Evolutionary conservation across 768 basidiomycete species (phyloP), one percentile per base, ranked within the genome.

Genomic region (Termitomyces sp.): DNA sequence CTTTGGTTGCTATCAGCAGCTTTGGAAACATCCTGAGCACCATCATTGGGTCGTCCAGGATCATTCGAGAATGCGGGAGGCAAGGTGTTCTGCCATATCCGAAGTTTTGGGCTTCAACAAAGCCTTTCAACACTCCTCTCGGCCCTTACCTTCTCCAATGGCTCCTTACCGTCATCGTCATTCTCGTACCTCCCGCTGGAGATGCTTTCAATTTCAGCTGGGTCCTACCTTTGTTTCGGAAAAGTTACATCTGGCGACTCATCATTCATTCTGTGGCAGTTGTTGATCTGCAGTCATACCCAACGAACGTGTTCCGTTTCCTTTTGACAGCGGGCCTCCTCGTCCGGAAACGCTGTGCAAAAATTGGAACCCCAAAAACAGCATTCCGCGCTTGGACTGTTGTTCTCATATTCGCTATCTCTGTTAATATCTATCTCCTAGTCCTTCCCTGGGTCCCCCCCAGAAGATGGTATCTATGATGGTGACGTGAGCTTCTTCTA

Each of bases 1-100:
- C 76, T 16, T 72, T 76, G 50, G 70, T 80, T 20, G 77, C 75
- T 12, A 67, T 80, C 24, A 77, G 72, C 50, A 75, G 77, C 38
- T 72, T 79, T 39, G 77, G 79, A 4, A 81, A 77, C 57, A 63
- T 81, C 28, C 61, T 78, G 0, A 69, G 74, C 7, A 68, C 35
- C 44, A 56, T 63, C 9, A 65, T 65, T 8, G 65, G 62, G 1
- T 74, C 79, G 40, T 74, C 80, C 6, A 75, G 81, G 45, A 69
- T 83, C 48, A 71, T 83, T 56, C 74, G 81, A 45, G 81, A 84
- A 67, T 75, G 78, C 51, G 75, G 75, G 58, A 74, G 75, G 70
- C 82, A 83, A 72, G 84, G 83, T 13, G 76, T 86, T n/a, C 69
- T 85, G 7, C 83, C 84, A 2, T 84, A 74, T 63, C 76, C 82